Base-by-base conservation (phyloP, 176 grass and related monocot species). In the Ensete ventricosum region DNA sequence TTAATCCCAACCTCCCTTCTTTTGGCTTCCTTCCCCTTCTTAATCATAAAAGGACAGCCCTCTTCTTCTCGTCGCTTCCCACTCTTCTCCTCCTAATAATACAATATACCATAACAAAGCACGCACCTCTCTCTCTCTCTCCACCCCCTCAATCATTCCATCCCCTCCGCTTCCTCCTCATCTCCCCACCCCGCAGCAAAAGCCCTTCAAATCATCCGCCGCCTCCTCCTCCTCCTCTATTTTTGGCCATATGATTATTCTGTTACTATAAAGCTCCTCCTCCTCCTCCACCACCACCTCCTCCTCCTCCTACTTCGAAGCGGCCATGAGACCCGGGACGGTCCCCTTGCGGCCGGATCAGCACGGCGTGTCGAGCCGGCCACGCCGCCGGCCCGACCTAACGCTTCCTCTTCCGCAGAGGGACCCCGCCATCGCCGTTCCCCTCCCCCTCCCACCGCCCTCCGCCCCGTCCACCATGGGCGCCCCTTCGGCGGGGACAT, bases 361-460 rank as follows among this genome's bases (percentile, higher is more conserved):
- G 20, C 57, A 14, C 57, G 57, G 57, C 57, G 20, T n/a, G 34
- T 11, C 67, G 26, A 69, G 48, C 67, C 67, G 67, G 26, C 34
- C 29, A 9, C 67, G 67, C 26, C 67, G 67, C 12, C 67, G 67
- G 67, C 67, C 67, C 26, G 67, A 69, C 67, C 67, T 69, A 16
- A 69, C 67, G 14, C 67, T 69, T 29, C 67, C 67, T 13, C 67
- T 69, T 9, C 67, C 67, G 2, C 29, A 69, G 26, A 24, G 67
- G 4, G 67, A 69, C 67, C 34, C 67, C 3, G 25, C 67, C 67
- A 24, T 69, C 67, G 67, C 67, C 14, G 34, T 69, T 9, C 67
- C 67, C 2, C 67, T 69, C 7, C 67, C 67, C 16, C 67, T 69
- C 13, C 67, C 67, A 2, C 67, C 67, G 6, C 67, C 16, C 34